A percentile compares a stretch with the other conserved stretches of the same genome.
phyloP scores from a whole-genome alignment of 192 early-diverging fungal genomes.

The Hyaloraphidium curvatum region DNA sequence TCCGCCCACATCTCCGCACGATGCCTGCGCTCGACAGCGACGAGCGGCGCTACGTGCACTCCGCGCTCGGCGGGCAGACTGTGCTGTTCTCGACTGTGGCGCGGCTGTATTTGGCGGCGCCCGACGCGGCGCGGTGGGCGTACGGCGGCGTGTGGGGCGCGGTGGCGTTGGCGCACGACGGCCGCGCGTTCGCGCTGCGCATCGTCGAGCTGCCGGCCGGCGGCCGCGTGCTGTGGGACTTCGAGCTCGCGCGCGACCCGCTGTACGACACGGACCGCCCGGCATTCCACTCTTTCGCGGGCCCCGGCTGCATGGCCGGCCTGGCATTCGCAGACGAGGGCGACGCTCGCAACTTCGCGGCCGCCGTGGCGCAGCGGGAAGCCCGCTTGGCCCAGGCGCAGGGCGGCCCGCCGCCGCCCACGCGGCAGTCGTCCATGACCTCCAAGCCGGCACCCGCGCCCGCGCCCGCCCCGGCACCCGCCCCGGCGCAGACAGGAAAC shows the following conservation, averaged over 20 bases:
- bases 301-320: background rate
- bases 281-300: background rate
- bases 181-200: no score
- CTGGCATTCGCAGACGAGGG: constrained; percentile 1
- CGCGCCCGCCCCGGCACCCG: background rate
- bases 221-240: no score
- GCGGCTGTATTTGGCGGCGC: no score
- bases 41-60: no score
- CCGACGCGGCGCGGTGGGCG: no score
- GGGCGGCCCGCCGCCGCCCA: background rate
- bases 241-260: background rate
- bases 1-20: no score
- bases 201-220: no score
- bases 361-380: background rate
- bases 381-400: background rate
- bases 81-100: no score
- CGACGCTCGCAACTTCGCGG: background rate
- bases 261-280: background rate
- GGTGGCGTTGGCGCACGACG: no score
- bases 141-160: no score
- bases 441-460: constrained; percentile 1
- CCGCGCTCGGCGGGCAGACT: no score
- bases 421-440: background rate
- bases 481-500: background rate
- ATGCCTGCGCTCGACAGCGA: no score